Percentiles rank a stretch among this genome's conserved stretches.
Evolutionary conservation across 2,329 filamentous ascomycete genomes (phyloP).

Genomic region (Pseudogymnoascus sp.): DNA sequence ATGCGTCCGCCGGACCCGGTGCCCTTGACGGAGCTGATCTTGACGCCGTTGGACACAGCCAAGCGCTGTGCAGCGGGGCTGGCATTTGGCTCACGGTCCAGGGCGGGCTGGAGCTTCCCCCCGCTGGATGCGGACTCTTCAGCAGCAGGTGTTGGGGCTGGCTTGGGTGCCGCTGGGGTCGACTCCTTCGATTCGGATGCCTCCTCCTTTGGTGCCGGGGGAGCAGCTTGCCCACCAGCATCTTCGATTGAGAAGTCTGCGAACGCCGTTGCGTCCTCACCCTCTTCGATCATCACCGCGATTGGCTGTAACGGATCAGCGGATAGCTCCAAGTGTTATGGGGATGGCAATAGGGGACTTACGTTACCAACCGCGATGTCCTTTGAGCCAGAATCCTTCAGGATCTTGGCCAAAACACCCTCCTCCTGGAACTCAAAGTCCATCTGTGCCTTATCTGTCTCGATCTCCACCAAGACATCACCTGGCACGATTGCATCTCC

Average conservation of each 20-base stretch:
- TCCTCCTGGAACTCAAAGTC: constrained; percentile 99
- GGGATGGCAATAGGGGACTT: constrained; percentile 37
- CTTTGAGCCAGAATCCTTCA: constrained; percentile 89
- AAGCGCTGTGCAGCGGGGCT: constrained; percentile 68
- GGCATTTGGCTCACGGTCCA: constrained; percentile 73
- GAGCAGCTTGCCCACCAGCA: constrained; percentile 72
- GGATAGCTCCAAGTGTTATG: neutral
- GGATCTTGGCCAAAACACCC: constrained; percentile 85
- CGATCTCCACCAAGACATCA: constrained; percentile 94
- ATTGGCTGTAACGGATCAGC: constrained; percentile 61
- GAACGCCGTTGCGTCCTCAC: constrained; percentile 77
- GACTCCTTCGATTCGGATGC: constrained; percentile 51
- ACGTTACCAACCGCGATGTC: constrained; percentile 91
- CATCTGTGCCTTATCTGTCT: constrained; percentile 99
- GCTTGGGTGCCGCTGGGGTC: constrained; percentile 46
- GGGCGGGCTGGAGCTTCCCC: constrained; percentile 70
- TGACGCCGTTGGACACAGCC: constrained; percentile 75
- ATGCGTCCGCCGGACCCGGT: constrained; percentile 78
- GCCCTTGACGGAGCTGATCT: constrained; percentile 72
- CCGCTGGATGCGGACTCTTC: constrained; percentile 65
- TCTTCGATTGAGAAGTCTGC: constrained; percentile 81
- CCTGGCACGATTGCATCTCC: constrained; percentile 82
- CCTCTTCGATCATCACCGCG: constrained; percentile 88
- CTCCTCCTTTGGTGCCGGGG: constrained; percentile 58
- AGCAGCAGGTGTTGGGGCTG: constrained; percentile 46